Evolutionary conservation across 495 filamentous ascomycete genomes (phyloP).

Genomic region (Hyaloscypha finlandica): DNA sequence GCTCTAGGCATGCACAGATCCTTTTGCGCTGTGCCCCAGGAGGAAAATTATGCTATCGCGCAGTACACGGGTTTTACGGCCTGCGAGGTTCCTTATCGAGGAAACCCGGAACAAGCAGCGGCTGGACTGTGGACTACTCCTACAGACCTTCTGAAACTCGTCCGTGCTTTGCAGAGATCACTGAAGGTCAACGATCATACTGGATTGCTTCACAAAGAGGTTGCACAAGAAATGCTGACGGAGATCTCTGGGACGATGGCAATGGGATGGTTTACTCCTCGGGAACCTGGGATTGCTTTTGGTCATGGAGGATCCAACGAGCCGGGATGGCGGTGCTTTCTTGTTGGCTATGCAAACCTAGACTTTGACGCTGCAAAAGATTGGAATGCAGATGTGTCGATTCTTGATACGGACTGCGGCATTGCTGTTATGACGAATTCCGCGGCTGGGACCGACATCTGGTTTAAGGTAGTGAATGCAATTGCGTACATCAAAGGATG

Average conservation of each 20-base stretch:
- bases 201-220: slow-evolving; percentile 24
- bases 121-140: slow-evolving; percentile 38
- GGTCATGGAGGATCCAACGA: slow-evolving; percentile 13
- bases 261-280: slow-evolving; percentile 14
- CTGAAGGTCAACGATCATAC: slow-evolving; percentile 8
- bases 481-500: no score
- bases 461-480: no score
- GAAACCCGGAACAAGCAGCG: slow-evolving; percentile 32
- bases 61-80: slow-evolving; percentile 20
- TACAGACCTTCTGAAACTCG: slow-evolving; percentile 32
- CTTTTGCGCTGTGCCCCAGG: slow-evolving; percentile 15
- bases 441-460: no score
- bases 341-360: slow-evolving; percentile 19
- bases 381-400: no score
- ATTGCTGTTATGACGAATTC: no score
- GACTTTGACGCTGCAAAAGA: no score
- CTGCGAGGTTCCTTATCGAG: slow-evolving; percentile 19
- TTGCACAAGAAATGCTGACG: slow-evolving; percentile 31
- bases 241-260: slow-evolving; percentile 14
- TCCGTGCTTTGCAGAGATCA: slow-evolving; percentile 29
- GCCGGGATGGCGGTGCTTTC: slow-evolving; percentile 19
- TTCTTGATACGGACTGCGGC: no score
- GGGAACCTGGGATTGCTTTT: slow-evolving; percentile 7
- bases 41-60: slow-evolving; percentile 31
- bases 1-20: slow-evolving; percentile 32